phyloP scores from a whole-genome alignment of 306 rosid species.

The Cucurbita maxima region DNA sequence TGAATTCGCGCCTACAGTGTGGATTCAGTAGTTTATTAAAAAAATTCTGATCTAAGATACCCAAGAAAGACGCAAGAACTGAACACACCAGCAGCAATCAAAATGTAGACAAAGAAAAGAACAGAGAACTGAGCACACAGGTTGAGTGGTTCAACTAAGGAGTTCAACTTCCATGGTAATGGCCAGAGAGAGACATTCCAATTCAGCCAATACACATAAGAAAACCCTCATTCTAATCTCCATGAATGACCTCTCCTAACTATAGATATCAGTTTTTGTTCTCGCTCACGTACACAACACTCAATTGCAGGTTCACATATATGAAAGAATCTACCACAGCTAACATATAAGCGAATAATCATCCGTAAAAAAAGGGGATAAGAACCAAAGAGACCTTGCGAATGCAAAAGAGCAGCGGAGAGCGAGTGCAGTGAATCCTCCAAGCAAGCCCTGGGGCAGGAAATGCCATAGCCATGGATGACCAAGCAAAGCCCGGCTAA shows the following conservation, averaged over 20 bases:
- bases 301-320: background rate
- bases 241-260: background rate
- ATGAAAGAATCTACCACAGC: background rate
- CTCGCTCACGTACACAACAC: background rate
- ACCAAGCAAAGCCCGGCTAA: background rate
- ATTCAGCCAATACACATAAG: background rate
- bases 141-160: background rate
- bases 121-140: background rate
- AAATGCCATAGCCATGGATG: constrained; percentile 8
- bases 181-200: background rate
- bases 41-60: background rate
- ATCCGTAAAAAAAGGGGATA: background rate
- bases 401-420: constrained; percentile 4
- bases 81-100: background rate
- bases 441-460: constrained; percentile 1
- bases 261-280: no score
- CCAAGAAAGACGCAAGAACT: background rate
- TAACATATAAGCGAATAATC: background rate
- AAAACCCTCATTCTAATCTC: background rate
- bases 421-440: constrained; percentile 1
- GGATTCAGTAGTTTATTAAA: background rate
- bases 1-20: constrained; percentile 5
- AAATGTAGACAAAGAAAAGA: background rate
- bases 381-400: constrained; percentile 11
- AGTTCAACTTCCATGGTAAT: background rate